phyloP scores from a whole-genome alignment of 2,329 filamentous ascomycete genomes.

The Phialemonium atrogriseum region DNA sequence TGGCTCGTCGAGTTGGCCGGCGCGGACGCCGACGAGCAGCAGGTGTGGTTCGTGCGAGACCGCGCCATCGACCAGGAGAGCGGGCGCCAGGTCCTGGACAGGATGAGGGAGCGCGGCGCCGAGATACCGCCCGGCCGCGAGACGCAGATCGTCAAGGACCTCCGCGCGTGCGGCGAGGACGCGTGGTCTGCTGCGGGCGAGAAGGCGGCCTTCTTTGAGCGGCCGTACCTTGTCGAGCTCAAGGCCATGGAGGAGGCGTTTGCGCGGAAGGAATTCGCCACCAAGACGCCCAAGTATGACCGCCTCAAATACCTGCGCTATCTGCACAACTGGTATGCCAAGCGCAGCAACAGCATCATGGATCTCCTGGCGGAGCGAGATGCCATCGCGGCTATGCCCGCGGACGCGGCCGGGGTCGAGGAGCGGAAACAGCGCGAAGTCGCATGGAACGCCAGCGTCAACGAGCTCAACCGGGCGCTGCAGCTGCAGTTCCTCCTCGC shows the following conservation, averaged over 20 bases:
- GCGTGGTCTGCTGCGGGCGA: conserved; percentile 10
- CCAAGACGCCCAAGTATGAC: conserved; percentile 5
- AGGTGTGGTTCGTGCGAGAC: conserved; percentile 30
- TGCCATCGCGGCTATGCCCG: neutral
- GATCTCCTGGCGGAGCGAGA: conserved; percentile 26
- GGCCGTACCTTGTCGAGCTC: conserved; percentile 34
- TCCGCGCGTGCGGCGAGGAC: conserved; percentile 11
- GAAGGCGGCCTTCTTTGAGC: conserved; percentile 20
- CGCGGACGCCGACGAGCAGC: conserved; percentile 8
- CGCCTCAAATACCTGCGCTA: conserved; percentile 10
- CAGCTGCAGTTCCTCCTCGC: conserved; percentile 27
- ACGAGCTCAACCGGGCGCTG: conserved; percentile 21
- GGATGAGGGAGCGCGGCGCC: conserved; percentile 38
- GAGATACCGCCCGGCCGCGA: conserved; percentile 36
- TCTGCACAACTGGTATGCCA: conserved; percentile 7
- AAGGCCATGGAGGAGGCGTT: conserved; percentile 25
- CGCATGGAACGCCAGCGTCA: conserved; percentile 26
- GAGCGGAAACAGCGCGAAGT: conserved; percentile 20
- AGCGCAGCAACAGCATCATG: conserved; percentile 8
- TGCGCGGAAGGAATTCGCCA: conserved; percentile 3
- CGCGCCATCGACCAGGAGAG: conserved; percentile 39
- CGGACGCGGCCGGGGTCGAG: conserved; percentile 6
- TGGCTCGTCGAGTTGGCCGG: conserved; percentile 47
- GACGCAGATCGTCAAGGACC: conserved; percentile 20
- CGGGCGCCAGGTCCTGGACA: conserved; percentile 24